Evolutionary conservation across 345 rosid species (phyloP), one percentile per base, ranked within the genome.

Genomic region (Eucalyptus marginata): DNA sequence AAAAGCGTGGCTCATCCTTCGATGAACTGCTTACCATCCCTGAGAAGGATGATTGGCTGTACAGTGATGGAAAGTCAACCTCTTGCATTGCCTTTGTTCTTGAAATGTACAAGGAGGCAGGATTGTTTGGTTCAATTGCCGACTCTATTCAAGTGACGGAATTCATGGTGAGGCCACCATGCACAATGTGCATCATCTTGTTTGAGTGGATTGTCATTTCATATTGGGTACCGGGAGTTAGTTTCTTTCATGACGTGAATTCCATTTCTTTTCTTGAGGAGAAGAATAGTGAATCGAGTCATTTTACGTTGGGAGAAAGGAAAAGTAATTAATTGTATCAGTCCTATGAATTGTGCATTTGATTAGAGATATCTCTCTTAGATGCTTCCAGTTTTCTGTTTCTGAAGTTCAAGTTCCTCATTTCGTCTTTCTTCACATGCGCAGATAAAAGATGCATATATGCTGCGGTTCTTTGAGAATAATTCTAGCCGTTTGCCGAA

Each of bases 101-200:
- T 54, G 99, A 97, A 93, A 92, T 98, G 95, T 98, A 97, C 92
- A 98, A 98, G 94, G 99, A 92, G 90, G 99, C 97, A 46, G 99
- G 99, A n/a, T 92, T 97, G 47, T 98, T 98, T 83, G 93, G 92
- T 91, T 97, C 97, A 81, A 89, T 94, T 88, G 88, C 95, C 17
- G 86, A 91, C 90, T 92, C 94, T 80, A 92, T 98, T 89, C 98
- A 98, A 94, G 99, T 97, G 90, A 97, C 99, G 1, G 99, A 98
- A 90, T 97, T 98, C 93, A 98, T 99, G 89, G 99, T 97, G 88
- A 94, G 96, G 36, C 84, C 79, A 25, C 49, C 62, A 40, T 22
- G 84, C 84, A 40, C 8, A 6, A 76, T 40, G 29, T 76, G 84
- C 47, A 76, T 40, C 84, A 22, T 76, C 84, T 76, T 76, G 15